Conservation (phyloP, 2,329 filamentous ascomycete genomes). For the Fusarium clavum region DNA sequence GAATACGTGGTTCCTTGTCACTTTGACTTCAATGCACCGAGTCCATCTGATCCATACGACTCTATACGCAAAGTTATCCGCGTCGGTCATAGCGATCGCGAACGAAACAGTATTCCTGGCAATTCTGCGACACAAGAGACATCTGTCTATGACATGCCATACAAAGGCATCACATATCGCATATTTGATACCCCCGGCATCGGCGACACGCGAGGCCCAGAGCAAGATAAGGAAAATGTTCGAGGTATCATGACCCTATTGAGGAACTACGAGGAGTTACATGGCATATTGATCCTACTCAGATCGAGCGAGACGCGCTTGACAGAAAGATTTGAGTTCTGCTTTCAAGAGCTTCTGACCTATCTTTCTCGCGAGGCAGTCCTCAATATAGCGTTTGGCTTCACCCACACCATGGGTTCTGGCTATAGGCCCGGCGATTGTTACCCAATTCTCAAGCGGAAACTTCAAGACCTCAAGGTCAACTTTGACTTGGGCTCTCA, state of each 20-base stretch:
- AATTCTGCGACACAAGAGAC: slow-evolving; percentile 29
- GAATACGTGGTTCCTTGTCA: slow-evolving; percentile 32
- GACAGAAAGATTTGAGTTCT: slow-evolving; percentile 16
- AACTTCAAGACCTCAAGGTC: neutral
- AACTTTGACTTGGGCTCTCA: neutral
- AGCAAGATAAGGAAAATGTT: slow-evolving; percentile 27
- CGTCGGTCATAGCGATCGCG: slow-evolving; percentile 20
- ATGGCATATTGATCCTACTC: slow-evolving; percentile 31
- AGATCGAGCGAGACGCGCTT: slow-evolving; percentile 24
- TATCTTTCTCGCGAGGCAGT: slow-evolving; percentile 27
- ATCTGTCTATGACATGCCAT: neutral
- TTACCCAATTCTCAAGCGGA: neutral
- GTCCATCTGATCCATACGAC: neutral
- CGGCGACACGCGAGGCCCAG: slow-evolving; percentile 28
- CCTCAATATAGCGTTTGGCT: slow-evolving; percentile 31
- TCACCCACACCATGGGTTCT: slow-evolving; percentile 25
- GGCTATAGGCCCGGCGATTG: slow-evolving; percentile 17
- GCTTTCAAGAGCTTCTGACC: slow-evolving; percentile 20
- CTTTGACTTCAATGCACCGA: neutral
- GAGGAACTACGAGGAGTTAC: slow-evolving; percentile 24
- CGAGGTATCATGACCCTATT: slow-evolving; percentile 11
- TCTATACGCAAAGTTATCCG: neutral
- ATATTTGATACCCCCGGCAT: slow-evolving; percentile 31
- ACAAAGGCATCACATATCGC: neutral
- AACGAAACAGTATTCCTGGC: slow-evolving; percentile 22